Evolutionary conservation across 257 asterid genomes (phyloP).

Genomic region (Forsythia viridissima): DNA sequence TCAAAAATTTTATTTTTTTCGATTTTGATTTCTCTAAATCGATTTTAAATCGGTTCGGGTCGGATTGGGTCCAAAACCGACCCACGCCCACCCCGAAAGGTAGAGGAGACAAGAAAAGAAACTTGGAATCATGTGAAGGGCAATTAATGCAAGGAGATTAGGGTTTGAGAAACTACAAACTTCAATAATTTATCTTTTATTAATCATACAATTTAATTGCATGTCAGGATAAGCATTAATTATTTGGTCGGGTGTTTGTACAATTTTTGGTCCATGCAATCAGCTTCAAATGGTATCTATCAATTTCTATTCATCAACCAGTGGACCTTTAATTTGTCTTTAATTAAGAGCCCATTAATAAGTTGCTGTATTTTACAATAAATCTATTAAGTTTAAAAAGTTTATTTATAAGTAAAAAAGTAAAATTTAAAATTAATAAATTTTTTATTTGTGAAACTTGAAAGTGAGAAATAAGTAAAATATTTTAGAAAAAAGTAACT

Average conservation of each 20-base stretch:
- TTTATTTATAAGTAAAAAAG: too few species aligned
- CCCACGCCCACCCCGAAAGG: too few species aligned
- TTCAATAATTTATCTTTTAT: conserved; percentile 18
- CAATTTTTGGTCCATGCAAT: conserved; percentile 28
- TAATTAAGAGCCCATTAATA: conserved; percentile 4
- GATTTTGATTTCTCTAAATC: too few species aligned
- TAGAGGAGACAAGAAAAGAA: conserved; percentile 39
- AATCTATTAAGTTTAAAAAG: too few species aligned
- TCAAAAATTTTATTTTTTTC: too few species aligned
- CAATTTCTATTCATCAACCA: conserved; percentile 24
- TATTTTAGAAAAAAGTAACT: background rate
- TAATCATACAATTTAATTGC: conserved; percentile 8
- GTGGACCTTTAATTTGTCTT: conserved; percentile 31
- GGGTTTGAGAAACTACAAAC: conserved; percentile 33
- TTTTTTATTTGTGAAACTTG: too few species aligned
- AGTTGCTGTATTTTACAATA: too few species aligned
- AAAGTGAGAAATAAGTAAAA: too few species aligned
- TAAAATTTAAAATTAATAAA: too few species aligned
- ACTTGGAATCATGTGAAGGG: conserved; percentile 40
- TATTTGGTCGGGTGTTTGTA: conserved; percentile 24
- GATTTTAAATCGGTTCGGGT: too few species aligned
- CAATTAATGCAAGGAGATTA: conserved; percentile 43
- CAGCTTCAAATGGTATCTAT: conserved; percentile 28
- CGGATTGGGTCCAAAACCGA: too few species aligned
- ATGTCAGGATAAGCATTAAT: conserved; percentile 31